Base-by-base conservation (phyloP, 2,329 filamentous ascomycete species). In the Colletotrichum orbiculare region DNA sequence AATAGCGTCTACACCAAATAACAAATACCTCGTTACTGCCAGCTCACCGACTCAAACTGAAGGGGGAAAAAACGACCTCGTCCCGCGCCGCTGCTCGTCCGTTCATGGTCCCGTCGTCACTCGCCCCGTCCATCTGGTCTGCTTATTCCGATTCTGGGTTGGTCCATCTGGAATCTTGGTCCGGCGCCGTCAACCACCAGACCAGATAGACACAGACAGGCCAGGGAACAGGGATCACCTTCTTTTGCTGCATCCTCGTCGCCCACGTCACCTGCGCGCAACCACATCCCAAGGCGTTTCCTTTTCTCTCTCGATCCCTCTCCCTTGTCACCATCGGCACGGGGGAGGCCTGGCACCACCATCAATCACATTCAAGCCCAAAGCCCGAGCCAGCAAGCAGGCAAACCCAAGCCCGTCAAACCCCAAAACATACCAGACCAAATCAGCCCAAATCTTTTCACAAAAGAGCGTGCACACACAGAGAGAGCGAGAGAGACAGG, bases 241-340 rank as follows among this genome's bases (percentile, higher is more conserved):
- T 41, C 39, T 62, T 35, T 39, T 13, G 37, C 35, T 35, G 42
- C 58, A 62, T 48, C 62, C 62, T 62, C 57, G 62, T 65, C 58
- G 62, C 62, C 62, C 62, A 65, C 62, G 62, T 65, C 62, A 65
- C 62, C 62, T 64, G 62, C 57, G 46, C 46, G 52, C 57, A 61
- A 61, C 45, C 43, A 56, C 57, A 17, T 47, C 38, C 42, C 48
- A 53, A 33, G 50, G 42, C 60, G 48, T 60, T 61, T 52, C 41
- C 54, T 64, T 53, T 48, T 53, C 48, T 47, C 34, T 37, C n/a
- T 35, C 50, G 15, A 37, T 39, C 15, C 50, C 35, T 46, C 54
- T 61, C 50, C 62, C 62, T 61, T 61, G 62, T 50, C 50, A 39
- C 11, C 49, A 39, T 34, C 45, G 12, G 42, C 62, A 38, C 62